Evolutionary conservation across 2,329 filamentous ascomycete species (phyloP).

Genomic region (Penicillium sp.): DNA sequence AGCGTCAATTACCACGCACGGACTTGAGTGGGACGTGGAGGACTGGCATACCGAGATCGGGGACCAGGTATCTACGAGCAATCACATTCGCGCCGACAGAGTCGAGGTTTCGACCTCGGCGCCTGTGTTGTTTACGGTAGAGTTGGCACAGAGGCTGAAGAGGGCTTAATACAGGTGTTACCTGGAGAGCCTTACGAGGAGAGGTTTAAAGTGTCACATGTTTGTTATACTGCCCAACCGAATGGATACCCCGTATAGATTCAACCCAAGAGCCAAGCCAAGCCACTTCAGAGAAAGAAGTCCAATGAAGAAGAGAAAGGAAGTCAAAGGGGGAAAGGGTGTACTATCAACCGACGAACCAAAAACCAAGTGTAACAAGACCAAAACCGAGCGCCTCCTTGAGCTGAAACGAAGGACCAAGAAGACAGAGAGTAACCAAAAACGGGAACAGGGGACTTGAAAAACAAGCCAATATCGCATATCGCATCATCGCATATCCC

Average conservation of each 20-base stretch:
- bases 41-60: conserved; percentile 79
- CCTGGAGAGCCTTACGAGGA: neutral
- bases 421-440: conserved; percentile 20
- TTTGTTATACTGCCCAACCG: conserved; percentile 16
- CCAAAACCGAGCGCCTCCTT: conserved; percentile 25
- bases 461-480: conserved; percentile 20
- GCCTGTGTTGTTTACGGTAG: conserved; percentile 74
- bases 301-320: neutral
- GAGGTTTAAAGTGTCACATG: conserved; percentile 1
- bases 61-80: conserved; percentile 75
- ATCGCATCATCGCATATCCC: conserved; percentile 29
- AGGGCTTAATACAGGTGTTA: neutral
- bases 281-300: neutral
- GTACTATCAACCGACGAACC: conserved; percentile 5
- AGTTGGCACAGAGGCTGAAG: conserved; percentile 53
- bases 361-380: conserved; percentile 7
- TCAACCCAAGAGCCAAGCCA: conserved; percentile 4
- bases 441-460: conserved; percentile 4
- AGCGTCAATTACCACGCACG: conserved; percentile 74
- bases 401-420: conserved; percentile 29
- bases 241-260: conserved; percentile 17
- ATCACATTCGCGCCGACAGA: conserved; percentile 66
- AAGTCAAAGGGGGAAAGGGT: neutral
- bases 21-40: conserved; percentile 87
- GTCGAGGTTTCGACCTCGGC: conserved; percentile 65